Conservation (phyloP, 106 monocot species). For the Platanthera zijinensis region DNA sequence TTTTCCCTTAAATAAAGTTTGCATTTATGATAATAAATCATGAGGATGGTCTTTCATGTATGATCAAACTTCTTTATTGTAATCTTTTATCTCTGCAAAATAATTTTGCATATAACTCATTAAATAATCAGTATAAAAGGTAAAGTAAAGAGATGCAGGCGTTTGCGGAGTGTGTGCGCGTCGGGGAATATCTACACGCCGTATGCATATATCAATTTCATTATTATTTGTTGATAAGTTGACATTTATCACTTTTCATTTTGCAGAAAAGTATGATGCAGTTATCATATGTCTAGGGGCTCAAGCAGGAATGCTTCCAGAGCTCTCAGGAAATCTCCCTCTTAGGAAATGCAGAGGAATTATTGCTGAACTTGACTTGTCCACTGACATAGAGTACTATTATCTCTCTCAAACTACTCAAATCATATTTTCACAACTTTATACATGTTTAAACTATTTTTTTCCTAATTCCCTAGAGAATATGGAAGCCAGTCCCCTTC, state of each 20-base stretch:
- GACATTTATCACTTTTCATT: background rate
- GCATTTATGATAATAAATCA: background rate
- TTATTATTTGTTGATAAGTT: background rate
- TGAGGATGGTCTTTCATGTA: too few relatives aligned
- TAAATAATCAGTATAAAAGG: too few relatives aligned
- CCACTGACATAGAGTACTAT: conserved; percentile 35
- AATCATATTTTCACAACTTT: background rate
- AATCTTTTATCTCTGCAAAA: too few relatives aligned
- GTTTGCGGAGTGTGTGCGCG: background rate
- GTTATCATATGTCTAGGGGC: conserved; percentile 92
- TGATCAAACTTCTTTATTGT: too few relatives aligned
- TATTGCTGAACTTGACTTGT: conserved; percentile 62
- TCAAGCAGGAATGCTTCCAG: conserved; percentile 55
- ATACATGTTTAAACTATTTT: background rate
- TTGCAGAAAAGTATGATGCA: conserved; percentile 68
- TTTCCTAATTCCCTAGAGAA: conserved; percentile 23
- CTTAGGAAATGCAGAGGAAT: conserved; percentile 85
- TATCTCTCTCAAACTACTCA: background rate
- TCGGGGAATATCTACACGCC: background rate
- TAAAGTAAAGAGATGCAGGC: too few relatives aligned
- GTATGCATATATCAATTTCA: too few relatives aligned
- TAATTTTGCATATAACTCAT: too few relatives aligned
- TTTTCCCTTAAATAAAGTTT: too few relatives aligned
- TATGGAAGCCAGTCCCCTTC: conserved; percentile 43
- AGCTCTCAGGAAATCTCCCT: conserved; percentile 79